Base-by-base conservation (phyloP, 1,139 yeast species). In the Sugiyamaella pinicola region DNA sequence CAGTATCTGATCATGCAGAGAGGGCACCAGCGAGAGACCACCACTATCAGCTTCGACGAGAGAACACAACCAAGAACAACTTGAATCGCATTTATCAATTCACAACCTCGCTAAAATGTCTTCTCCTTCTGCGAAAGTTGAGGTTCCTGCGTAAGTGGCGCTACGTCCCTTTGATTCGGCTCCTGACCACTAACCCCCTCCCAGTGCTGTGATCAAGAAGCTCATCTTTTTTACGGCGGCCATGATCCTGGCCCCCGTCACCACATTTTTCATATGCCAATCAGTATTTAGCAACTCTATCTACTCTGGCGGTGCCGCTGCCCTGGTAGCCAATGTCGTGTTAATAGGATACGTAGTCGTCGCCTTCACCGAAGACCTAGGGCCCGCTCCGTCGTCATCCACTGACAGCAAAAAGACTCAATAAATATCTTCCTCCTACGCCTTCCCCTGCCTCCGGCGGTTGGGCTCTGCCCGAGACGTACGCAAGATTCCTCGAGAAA, bases 251-350 rank as follows among this genome's bases (percentile, higher is more conserved):
- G 78, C 85, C 47, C 99, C 99, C 8, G 66, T 93, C 61, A 56
- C 78, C 45, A 74, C 89, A 1, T 93, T 93, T 71, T 93, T 91
- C 70, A 58, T 76, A 7, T 71, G 80, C 33, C 89, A 85, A 64
- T 48, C 46, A 45, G 28, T 52, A 12, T 46, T 75, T 59, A 71
- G 72, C 51, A 87, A 82, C 63, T 81, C 96, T 4, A 72, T 90
- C 13, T 73, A 85, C 45, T 86, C 96, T 52, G 99, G 99, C 33
- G 96, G 96, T 4, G 67, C 84, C 15, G 96, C 97, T 29, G 98
- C 98, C 0, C 74, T 84, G 17, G 83, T 83, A 47, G 98, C 97
- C 43, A 93, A 93, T 67, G 72, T 87, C 12, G 97, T 93, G 34
- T 77, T 93, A 61, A 81, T 91, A 52, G 93, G 91, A 1, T 93